Conservation (phyloP, 768 basidiomycete genomes). For the Leccinum ochraceum region DNA sequence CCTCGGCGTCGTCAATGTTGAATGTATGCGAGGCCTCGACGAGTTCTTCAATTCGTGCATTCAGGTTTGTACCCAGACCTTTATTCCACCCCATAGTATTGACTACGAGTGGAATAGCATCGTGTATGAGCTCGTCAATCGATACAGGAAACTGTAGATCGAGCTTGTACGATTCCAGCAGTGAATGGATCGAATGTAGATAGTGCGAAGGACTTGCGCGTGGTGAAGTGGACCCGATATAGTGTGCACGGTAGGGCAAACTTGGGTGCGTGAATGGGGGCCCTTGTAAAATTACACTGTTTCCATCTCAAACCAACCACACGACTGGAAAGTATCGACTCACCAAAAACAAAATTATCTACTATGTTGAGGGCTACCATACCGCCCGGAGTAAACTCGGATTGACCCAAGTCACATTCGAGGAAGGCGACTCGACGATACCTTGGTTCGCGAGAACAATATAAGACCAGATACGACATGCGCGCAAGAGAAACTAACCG, state of each 20-base stretch:
- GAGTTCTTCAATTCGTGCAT: constrained; percentile 65
- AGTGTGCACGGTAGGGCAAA: constrained; percentile 74
- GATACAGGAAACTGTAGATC: constrained; percentile 57
- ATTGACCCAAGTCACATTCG: constrained; percentile 92
- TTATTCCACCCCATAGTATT: constrained; percentile 99
- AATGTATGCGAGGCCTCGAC: constrained; percentile 49
- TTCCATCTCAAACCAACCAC: constrained; percentile 2
- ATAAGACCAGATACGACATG: neutral
- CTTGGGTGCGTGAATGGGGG: constrained; percentile 87
- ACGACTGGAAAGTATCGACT: neutral
- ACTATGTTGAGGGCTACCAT: constrained; percentile 80
- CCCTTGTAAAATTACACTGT: constrained; percentile 43
- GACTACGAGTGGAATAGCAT: constrained; percentile 78
- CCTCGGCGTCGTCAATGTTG: constrained; percentile 23
- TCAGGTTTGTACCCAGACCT: constrained; percentile 85
- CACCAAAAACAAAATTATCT: constrained; percentile 71
- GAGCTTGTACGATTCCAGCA: constrained; percentile 66
- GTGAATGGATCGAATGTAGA: constrained; percentile 61
- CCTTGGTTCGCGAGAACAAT: constrained; percentile 35
- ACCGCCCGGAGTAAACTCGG: constrained; percentile 89
- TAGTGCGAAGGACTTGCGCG: constrained; percentile 77
- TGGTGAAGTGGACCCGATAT: constrained; percentile 78
- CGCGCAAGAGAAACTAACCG: constrained; percentile 39
- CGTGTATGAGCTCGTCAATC: constrained; percentile 41
- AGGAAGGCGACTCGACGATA: constrained; percentile 86